These are phyloP conservation scores for Diaporthe citriasiana DNA, from an alignment of 2,329 filamentous ascomycete species.

Conservation along the genomic window DNA sequence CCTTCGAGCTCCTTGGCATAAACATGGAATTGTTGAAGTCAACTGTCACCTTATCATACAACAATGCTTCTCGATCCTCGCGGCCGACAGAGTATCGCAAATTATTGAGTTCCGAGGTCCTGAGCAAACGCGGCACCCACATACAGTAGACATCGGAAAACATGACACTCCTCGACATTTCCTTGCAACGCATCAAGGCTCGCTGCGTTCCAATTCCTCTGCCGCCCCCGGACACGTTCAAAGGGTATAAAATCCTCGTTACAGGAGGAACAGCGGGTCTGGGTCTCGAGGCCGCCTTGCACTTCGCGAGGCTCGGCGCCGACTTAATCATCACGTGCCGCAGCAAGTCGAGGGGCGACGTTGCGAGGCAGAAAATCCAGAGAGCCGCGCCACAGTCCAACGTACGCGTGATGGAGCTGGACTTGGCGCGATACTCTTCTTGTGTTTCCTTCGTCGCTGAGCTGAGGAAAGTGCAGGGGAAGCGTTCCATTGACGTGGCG, in stretches of 20 bases:
- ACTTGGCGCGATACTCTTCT: not conserved
- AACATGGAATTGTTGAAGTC: no score
- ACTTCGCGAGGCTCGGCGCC: not conserved
- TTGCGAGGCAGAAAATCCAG: not conserved
- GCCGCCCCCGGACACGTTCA: not conserved
- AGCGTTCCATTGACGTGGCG: not conserved
- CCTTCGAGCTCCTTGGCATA: no score
- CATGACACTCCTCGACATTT: not conserved
- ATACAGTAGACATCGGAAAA: not conserved
- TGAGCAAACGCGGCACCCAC: fast-evolving
- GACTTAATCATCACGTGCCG: conserved; percentile 14
- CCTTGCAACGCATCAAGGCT: not conserved
- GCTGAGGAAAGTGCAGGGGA: not conserved
- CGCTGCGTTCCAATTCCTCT: not conserved
- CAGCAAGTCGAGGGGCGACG: not conserved
- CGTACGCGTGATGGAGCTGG: not conserved
- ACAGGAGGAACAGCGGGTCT: not conserved
- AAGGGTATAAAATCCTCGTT: not conserved
- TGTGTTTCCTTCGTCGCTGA: not conserved
- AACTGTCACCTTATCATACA: no score
- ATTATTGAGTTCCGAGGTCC: not conserved
- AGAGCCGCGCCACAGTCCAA: not conserved
- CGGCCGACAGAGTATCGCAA: not conserved
- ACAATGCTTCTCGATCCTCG: not conserved
- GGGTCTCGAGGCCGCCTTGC: not conserved